Percentiles rank a stretch among this genome's conserved stretches.
These are phyloP conservation scores for Corylus heterophylla DNA, from an alignment of 306 rosid species.

Conservation along the genomic window DNA sequence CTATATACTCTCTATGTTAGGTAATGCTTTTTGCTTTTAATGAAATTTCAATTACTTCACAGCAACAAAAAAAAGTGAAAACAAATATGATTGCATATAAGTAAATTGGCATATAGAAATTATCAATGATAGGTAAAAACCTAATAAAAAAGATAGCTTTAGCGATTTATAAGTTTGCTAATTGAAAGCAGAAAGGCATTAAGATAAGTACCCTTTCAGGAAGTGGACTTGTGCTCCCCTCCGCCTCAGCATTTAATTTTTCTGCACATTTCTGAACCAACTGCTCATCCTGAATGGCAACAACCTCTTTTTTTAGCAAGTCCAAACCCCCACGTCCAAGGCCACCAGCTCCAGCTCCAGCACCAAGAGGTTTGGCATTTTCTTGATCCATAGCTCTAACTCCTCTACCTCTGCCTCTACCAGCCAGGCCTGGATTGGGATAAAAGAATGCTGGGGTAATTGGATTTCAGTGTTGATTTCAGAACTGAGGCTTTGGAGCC, in stretches of 20 bases:
- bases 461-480: neutral
- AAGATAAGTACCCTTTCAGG: conserved; percentile 75
- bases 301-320: conserved; percentile 28
- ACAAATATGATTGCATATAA: neutral
- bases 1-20: too few species aligned
- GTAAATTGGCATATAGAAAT: neutral
- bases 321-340: conserved; percentile 31
- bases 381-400: conserved; percentile 44
- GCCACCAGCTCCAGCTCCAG: conserved; percentile 57
- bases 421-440: conserved; percentile 63
- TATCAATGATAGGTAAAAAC: neutral
- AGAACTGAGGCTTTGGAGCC: neutral
- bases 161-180: neutral
- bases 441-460: conserved; percentile 6
- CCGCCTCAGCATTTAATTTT: conserved; percentile 68
- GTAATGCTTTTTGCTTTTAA: neutral
- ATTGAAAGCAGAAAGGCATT: neutral
- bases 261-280: conserved; percentile 57
- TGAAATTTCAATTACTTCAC: too few species aligned
- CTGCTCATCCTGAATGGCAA: conserved; percentile 32
- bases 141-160: neutral
- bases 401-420: conserved; percentile 83
- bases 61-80: neutral
- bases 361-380: conserved; percentile 52
- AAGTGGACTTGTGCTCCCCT: conserved; percentile 66